phyloP scores from a whole-genome alignment of 306 rosid genomes.

The Quillaja saponaria region DNA sequence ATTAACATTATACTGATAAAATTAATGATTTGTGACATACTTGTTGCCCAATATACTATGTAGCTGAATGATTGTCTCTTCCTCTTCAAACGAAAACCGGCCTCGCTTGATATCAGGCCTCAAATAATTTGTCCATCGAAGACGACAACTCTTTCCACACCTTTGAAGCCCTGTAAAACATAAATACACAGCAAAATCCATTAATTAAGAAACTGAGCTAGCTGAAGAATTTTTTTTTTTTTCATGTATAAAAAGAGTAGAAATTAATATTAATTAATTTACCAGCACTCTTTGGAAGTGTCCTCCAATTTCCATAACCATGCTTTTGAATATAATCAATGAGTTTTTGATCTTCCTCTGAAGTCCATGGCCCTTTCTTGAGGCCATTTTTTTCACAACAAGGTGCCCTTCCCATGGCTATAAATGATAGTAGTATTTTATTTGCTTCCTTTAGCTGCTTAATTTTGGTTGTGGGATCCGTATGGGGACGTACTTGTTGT shows the following conservation, averaged over 20 bases:
- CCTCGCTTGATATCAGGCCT: constrained; percentile 95
- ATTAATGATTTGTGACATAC: constrained; percentile 31
- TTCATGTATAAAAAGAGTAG: too few species aligned
- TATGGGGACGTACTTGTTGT: constrained; percentile 37
- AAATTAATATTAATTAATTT: too few species aligned
- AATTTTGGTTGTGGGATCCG: constrained; percentile 57
- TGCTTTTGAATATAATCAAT: constrained; percentile 70
- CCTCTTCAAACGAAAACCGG: constrained; percentile 85
- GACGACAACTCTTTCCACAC: constrained; percentile 97
- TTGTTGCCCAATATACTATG: constrained; percentile 89
- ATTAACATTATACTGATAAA: background rate
- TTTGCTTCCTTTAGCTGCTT: too few species aligned
- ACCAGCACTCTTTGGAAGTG: constrained; percentile 98
- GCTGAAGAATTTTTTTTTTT: too few species aligned
- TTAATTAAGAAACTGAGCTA: too few species aligned
- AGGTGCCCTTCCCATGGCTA: constrained; percentile 85
- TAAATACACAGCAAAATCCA: background rate
- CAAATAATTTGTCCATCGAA: constrained; percentile 94
- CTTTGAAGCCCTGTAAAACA: constrained; percentile 65
- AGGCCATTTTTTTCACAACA: constrained; percentile 92
- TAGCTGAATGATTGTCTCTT: constrained; percentile 88
- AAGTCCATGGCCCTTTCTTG: constrained; percentile 95
- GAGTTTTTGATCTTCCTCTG: constrained; percentile 87
- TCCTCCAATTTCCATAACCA: constrained; percentile 96
- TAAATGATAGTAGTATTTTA: background rate